A percentile compares a stretch with the other conserved stretches of the same genome.
Conservation (phyloP, 139 green algal genomes). For the Tetratostichococcus sp. region DNA sequence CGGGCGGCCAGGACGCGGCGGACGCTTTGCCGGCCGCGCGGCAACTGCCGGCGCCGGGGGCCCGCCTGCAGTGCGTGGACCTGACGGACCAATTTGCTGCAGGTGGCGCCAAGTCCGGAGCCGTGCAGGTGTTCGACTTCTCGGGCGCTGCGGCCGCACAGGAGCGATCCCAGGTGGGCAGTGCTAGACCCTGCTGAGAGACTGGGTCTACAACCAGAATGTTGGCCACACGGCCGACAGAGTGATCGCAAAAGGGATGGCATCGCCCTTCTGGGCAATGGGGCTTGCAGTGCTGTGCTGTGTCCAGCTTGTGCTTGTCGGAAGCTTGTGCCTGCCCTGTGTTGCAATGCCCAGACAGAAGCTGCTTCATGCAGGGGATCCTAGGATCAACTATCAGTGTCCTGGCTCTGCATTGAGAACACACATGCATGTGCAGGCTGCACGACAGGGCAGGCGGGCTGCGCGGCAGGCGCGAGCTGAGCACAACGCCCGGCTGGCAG, state of each 20-base stretch:
- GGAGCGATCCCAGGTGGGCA: slow-evolving; percentile 1
- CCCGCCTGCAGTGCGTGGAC: slow-evolving; percentile 37
- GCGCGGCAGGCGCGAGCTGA: neutral
- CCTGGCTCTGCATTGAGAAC: too few species aligned
- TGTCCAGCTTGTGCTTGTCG: too few species aligned
- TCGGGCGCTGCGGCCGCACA: slow-evolving; percentile 5
- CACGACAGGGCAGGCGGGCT: too few species aligned
- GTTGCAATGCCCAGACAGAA: too few species aligned
- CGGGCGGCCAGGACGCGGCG: neutral
- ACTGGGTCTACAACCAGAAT: neutral
- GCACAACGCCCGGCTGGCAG: neutral
- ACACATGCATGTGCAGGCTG: neutral
- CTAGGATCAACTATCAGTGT: too few species aligned
- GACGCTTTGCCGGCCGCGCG: slow-evolving; percentile 6
- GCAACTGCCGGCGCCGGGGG: slow-evolving; percentile 18
- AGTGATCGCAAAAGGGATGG: too few species aligned
- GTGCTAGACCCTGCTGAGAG: too few species aligned
- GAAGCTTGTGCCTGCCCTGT: too few species aligned
- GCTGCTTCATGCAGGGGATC: too few species aligned
- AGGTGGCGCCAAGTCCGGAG: slow-evolving; percentile 14
- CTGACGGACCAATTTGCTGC: slow-evolving; percentile 45
- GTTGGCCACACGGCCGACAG: too few species aligned
- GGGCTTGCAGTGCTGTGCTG: too few species aligned
- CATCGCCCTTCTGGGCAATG: too few species aligned
- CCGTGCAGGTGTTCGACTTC: slow-evolving; percentile 32